These are phyloP conservation scores for Lentinula sp. DNA, from an alignment of 768 basidiomycete genomes.

Conservation along the genomic window DNA sequence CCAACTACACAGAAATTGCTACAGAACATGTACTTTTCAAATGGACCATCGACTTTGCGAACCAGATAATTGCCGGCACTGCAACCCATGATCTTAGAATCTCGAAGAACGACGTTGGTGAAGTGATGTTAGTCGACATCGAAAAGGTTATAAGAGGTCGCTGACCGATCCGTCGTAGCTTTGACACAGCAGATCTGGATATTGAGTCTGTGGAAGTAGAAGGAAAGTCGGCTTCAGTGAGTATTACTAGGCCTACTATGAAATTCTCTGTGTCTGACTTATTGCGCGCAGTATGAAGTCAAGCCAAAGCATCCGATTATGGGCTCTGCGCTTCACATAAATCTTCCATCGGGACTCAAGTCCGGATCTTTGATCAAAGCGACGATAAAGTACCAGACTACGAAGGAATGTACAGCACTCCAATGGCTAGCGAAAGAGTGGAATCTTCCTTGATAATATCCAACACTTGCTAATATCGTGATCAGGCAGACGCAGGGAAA, in stretches of 20 bases:
- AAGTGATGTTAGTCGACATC: slow-evolving; percentile 44
- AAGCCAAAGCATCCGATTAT: slow-evolving; percentile 59
- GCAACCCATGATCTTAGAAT: slow-evolving; percentile 58
- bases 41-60: slow-evolving; percentile 73
- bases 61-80: slow-evolving; percentile 55
- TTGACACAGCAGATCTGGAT: slow-evolving; percentile 71
- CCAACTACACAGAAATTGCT: slow-evolving; percentile 68
- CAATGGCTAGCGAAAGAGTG: slow-evolving; percentile 86
- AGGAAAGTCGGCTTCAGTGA: slow-evolving; percentile 40
- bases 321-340: slow-evolving; percentile 69
- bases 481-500: slow-evolving; percentile 82
- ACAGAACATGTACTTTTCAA: slow-evolving; percentile 67
- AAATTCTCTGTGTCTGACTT: neutral
- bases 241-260: slow-evolving; percentile 12
- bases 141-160: neutral
- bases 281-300: slow-evolving; percentile 38
- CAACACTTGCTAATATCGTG: neutral
- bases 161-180: slow-evolving; percentile 27
- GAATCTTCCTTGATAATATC: neutral
- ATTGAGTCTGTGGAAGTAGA: slow-evolving; percentile 50
- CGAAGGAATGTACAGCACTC: slow-evolving; percentile 65
- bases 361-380: slow-evolving; percentile 46
- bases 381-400: slow-evolving; percentile 65
- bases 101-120: slow-evolving; percentile 41
- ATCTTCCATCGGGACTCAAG: slow-evolving; percentile 37